Conservation (phyloP, 108 stramenopile genomes). For the Cyclotella distinguenda region DNA sequence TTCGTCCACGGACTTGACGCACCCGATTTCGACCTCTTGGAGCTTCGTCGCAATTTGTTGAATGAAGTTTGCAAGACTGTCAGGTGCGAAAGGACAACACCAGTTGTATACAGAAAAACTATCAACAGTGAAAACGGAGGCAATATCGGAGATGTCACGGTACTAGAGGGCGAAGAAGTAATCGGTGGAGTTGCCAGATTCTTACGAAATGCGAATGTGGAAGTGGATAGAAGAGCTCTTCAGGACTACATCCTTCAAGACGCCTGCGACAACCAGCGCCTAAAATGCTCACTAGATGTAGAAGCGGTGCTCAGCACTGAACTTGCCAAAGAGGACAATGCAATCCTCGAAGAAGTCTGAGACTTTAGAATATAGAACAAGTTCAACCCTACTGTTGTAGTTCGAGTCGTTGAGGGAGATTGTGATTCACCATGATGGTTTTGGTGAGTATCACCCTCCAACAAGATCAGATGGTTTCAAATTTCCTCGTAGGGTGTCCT, state of each 20-base stretch:
- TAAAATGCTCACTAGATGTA: constrained; percentile 43
- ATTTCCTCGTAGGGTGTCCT: constrained; percentile 86
- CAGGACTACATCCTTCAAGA: constrained; percentile 45
- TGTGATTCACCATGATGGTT: too few species aligned
- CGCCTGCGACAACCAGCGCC: constrained; percentile 30
- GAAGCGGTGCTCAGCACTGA: constrained; percentile 27
- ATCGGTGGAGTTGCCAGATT: constrained; percentile 49
- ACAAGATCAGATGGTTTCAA: neutral
- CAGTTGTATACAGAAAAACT: constrained; percentile 42
- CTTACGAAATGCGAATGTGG: constrained; percentile 22
- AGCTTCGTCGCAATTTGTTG: constrained; percentile 29
- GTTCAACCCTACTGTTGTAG: neutral
- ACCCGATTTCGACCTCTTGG: neutral
- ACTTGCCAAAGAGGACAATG: constrained; percentile 19
- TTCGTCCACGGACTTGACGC: constrained; percentile 25
- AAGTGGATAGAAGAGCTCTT: constrained; percentile 37
- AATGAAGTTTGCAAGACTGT: constrained; percentile 34
- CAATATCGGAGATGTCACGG: constrained; percentile 30
- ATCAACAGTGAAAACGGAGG: constrained; percentile 32
- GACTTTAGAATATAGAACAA: neutral
- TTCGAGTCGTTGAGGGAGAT: too few species aligned
- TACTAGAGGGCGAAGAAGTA: constrained; percentile 49
- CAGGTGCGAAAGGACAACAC: constrained; percentile 23
- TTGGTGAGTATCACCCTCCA: too few species aligned
- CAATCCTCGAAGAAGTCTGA: neutral